Percentiles rank a stretch among this genome's conserved stretches.
These are phyloP conservation scores for Erysimum pusillum DNA, from an alignment of 441 rosid genomes.

Conservation along the genomic window DNA sequence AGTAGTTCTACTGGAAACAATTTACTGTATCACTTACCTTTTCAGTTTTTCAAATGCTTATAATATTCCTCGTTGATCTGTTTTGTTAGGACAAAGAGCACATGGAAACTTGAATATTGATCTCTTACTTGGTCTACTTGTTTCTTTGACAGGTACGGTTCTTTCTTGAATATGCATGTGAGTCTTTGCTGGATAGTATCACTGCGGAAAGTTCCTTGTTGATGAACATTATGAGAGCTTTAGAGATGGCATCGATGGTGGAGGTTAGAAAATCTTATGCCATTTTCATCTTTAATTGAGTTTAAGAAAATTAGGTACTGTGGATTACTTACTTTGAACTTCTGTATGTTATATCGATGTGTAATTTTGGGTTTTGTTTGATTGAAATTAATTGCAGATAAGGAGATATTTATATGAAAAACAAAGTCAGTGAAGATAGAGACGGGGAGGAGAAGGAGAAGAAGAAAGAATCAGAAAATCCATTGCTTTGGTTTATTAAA, in stretches of 20 bases:
- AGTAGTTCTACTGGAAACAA: too few species aligned
- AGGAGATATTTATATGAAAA: too few species aligned
- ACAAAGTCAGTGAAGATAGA: not conserved
- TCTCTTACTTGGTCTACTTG: not conserved
- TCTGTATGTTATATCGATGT: not conserved
- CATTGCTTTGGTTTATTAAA: too few species aligned
- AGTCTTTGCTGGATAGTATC: conserved; percentile 49
- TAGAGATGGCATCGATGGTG: not conserved
- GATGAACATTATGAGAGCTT: not conserved
- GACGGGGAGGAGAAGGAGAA: not conserved
- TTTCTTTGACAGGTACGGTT: conserved; percentile 68
- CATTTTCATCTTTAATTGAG: not conserved
- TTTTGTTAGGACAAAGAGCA: not conserved
- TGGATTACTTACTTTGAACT: not conserved
- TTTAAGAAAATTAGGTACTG: too few species aligned
- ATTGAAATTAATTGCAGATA: not conserved
- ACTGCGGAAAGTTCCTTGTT: too few species aligned
- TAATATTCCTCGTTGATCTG: not conserved
- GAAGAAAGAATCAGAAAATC: too few species aligned
- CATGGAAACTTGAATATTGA: not conserved
- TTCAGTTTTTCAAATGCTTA: not conserved
- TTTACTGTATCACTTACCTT: too few species aligned
- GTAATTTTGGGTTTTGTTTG: not conserved
- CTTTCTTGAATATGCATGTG: conserved; percentile 93
- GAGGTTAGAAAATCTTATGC: not conserved